A percentile compares a stretch with the other conserved stretches of the same genome.
Evolutionary conservation across 139 green algal species (phyloP).

Genomic region (Coelastrella sp.): DNA sequence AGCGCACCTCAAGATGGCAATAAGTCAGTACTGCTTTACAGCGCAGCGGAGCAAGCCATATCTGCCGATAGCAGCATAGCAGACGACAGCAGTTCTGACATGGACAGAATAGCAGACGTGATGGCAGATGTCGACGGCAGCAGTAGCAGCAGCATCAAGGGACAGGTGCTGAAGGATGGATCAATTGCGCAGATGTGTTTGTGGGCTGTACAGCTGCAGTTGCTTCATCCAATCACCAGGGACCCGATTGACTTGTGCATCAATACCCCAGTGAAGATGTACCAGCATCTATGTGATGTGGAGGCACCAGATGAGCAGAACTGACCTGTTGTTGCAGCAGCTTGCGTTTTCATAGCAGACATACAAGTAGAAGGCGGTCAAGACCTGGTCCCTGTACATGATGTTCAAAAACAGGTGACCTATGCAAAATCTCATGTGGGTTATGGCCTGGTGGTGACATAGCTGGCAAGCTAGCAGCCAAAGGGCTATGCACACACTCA

Average conservation of each 20-base stretch:
- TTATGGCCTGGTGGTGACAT: too few relatives aligned
- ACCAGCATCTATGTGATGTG: not conserved
- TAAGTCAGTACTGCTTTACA: too few relatives aligned
- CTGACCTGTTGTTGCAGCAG: too few relatives aligned
- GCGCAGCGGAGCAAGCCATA: too few relatives aligned
- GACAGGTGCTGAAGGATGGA: conserved; percentile 33
- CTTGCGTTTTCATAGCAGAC: too few relatives aligned
- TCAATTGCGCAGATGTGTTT: conserved; percentile 48
- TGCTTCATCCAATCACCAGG: conserved; percentile 44
- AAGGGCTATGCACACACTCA: too few relatives aligned
- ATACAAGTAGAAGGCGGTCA: too few relatives aligned
- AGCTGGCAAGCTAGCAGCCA: too few relatives aligned
- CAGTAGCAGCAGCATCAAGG: not conserved
- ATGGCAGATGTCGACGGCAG: not conserved
- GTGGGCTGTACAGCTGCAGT: conserved; percentile 53
- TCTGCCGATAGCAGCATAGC: not conserved
- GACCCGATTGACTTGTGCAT: conserved; percentile 22
- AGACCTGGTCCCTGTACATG: too few relatives aligned
- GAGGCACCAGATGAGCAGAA: not conserved
- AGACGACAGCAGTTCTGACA: not conserved
- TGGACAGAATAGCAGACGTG: not conserved
- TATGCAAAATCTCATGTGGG: too few relatives aligned
- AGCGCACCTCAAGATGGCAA: not conserved
- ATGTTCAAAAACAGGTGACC: too few relatives aligned
- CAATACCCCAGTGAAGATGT: not conserved